Evolutionary conservation across 2,329 filamentous ascomycete species (phyloP), one percentile per base, ranked within the genome.

Genomic region (Stromatinia cepivora): DNA sequence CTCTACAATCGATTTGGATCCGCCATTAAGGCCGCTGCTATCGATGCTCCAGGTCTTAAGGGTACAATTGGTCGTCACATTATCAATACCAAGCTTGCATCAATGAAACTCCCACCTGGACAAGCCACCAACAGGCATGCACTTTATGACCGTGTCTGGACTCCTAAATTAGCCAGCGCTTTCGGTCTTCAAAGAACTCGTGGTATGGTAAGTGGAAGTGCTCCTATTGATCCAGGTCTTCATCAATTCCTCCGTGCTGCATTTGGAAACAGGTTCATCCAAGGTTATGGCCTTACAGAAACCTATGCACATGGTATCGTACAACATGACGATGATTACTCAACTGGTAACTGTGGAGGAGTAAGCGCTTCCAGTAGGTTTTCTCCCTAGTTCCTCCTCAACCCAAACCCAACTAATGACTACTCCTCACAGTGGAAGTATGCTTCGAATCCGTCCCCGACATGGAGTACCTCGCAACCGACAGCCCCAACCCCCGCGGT

Each of bases 251-350:
- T 98, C 62, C 91, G 93, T 57, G 88, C 94, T 52, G 91, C 92
- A 42, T 92, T 97, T 72, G 90, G 87, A 70, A 92, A 90, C 80
- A 84, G 88, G 77, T 91, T 98, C 77, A 80, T 87, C 45, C 94
- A 98, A 81, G 95, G 94, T 42, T 99, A 94, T 79, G 95, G 95
- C 62, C 84, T 99, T 79, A 99, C 95, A 1, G 95, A 99, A 81
- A 92, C 93, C 0, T 97, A 97, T 77, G 93, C 94, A 56, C 86
- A 90, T 42, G 88, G 87, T 31, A 85, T 90, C 17, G 86, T 88
- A 48, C 95, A 98, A 81, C 76, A 87, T 15, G 79, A 82, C 2
- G 85, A 85, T 59, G 95, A 99, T 79, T 88, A 92, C 78, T 86
- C 85, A 11, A 82, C 89, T 6, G 93, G 93, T 71, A 97, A 93